A percentile compares a stretch with the other conserved stretches of the same genome.
Conservation (phyloP, 352 stramenopile species). For the Phytophthora cryptogea region DNA sequence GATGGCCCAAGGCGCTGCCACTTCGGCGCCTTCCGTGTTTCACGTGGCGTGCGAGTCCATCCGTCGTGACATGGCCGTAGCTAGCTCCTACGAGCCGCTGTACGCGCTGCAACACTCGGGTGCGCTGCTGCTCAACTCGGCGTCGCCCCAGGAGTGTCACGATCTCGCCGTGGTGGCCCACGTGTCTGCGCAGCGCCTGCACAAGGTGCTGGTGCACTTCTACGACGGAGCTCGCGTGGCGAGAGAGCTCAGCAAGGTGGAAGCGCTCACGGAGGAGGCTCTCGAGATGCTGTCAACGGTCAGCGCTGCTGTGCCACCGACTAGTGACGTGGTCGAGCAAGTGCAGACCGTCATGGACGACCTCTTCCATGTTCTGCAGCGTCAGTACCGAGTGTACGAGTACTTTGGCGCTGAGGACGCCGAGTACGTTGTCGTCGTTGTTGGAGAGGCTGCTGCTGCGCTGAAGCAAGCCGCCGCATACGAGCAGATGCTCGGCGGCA, state of each 20-base stretch:
- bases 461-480: conserved; percentile 69
- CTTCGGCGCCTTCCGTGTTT: conserved; percentile 47
- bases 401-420: conserved; percentile 71
- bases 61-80: conserved; percentile 55
- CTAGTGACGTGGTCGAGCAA: conserved; percentile 54
- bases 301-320: conserved; percentile 10
- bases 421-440: conserved; percentile 71
- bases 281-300: conserved; percentile 51
- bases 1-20: conserved; percentile 44
- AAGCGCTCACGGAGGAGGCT: conserved; percentile 52
- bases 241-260: conserved; percentile 63
- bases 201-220: conserved; percentile 79
- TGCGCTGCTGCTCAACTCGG: conserved; percentile 72
- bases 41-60: conserved; percentile 68
- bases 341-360: conserved; percentile 79
- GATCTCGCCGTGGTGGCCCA: conserved; percentile 80
- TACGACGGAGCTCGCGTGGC: conserved; percentile 78
- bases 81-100: conserved; percentile 64
- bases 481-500: conserved; percentile 72
- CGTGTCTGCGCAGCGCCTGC: conserved; percentile 59
- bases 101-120: conserved; percentile 76
- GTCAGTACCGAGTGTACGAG: conserved; percentile 84
- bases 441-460: conserved; percentile 61
- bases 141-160: conserved; percentile 73
- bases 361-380: conserved; percentile 70